Conservation (phyloP, 441 rosid species). For the Pelargonium exstipulatum region DNA sequence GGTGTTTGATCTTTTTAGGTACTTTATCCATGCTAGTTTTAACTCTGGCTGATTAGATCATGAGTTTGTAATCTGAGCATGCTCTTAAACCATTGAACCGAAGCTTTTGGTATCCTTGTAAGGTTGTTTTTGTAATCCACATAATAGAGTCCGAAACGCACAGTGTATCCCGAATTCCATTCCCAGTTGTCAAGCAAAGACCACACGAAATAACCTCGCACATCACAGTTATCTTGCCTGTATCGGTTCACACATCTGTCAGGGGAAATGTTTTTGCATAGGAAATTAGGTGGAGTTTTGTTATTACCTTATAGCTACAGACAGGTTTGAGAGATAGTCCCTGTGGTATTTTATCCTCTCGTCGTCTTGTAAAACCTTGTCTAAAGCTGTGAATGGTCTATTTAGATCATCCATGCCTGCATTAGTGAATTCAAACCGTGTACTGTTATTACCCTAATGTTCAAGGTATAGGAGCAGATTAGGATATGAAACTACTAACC, state of each 20-base stretch:
- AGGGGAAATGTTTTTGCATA: neutral
- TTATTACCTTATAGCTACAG: conserved; percentile 67
- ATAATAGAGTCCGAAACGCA: conserved; percentile 72
- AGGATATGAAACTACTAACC: conserved; percentile 32
- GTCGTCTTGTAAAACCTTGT: conserved; percentile 63
- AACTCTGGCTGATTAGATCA: conserved; percentile 19
- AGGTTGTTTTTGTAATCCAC: conserved; percentile 71
- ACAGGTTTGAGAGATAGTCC: conserved; percentile 75
- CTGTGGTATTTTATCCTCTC: conserved; percentile 75
- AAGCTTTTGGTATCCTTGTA: conserved; percentile 74
- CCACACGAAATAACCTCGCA: conserved; percentile 76
- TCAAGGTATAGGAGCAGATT: neutral
- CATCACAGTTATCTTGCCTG: conserved; percentile 59
- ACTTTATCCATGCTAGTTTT: neutral
- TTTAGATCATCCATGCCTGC: conserved; percentile 85
- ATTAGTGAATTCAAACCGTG: conserved; percentile 8
- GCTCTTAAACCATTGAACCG: conserved; percentile 64
- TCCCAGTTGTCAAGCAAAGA: conserved; percentile 91
- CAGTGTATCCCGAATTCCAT: conserved; percentile 86
- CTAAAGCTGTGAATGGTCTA: conserved; percentile 38
- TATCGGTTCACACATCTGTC: conserved; percentile 6
- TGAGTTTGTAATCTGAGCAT: conserved; percentile 32
- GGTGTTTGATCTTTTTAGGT: too few species aligned
- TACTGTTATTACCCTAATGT: neutral
- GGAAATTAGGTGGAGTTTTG: neutral